Base-by-base conservation (phyloP, 495 filamentous ascomycete species). In the Lophiotrema nucula region DNA sequence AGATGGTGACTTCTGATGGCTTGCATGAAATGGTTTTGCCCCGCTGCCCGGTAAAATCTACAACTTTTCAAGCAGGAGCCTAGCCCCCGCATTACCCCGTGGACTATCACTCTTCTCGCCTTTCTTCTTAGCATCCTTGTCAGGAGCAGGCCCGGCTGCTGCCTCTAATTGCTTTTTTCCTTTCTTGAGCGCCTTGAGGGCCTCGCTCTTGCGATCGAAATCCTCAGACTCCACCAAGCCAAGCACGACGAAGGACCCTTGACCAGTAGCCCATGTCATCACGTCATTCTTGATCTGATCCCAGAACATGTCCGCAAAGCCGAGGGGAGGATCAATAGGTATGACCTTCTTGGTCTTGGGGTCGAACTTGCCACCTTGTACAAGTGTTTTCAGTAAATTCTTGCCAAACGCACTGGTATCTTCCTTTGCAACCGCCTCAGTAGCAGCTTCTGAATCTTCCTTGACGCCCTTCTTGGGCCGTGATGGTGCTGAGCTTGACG, bases 341-440 rank as follows among this genome's bases (percentile, higher is more conserved):
- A 78, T 56, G 19, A 95, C 73, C 44, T 77, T 80, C 70, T 88
- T 89, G 2, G 78, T 76, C 28, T 76, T 79, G 21, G 76, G 77
- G 73, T 96, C 90, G 70, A 86, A 98, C 22, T 80, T 83, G 10
- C 95, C 93, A 19, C 93, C 92, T 27, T 87, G 81, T 23, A 96
- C 88, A 1, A 99, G 79, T 0, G 85, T 85, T 73, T 95, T 97
- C 58, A 96, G 80, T 84, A 96, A 87, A 46, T 76, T 72, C 22
- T 78, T 80, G 43, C 85, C 74, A 66, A 88, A 85, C 6, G 31
- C 41, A 0, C 65, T 71, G 28, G 75, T 68, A 4, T 81, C 69
- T 23, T 42, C 3, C 22, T 54, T 54, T 18, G 25, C 13, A 23
- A 13, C 24, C 10, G 19, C 45, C 10, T 21, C 39, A 4, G 12